phyloP scores from a whole-genome alignment of 306 rosid species.

The Citrullus amarus region DNA sequence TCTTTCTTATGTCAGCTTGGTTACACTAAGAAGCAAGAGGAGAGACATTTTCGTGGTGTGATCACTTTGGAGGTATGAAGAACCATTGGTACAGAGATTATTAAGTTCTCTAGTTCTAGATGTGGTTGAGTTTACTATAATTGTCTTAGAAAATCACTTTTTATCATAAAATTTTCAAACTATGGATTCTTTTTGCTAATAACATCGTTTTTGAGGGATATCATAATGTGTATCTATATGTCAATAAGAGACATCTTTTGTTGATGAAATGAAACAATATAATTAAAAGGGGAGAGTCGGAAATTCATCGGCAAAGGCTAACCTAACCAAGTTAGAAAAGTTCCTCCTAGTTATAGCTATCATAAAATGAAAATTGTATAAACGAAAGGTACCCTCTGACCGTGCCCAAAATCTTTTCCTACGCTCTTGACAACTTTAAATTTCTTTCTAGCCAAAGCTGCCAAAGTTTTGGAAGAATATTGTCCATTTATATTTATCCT shows the following conservation, averaged over 20 bases:
- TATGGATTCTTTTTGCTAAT: background rate
- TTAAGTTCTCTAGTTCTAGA: background rate
- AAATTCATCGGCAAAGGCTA: background rate
- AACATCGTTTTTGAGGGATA: background rate
- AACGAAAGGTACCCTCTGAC: background rate
- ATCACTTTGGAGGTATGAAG: slow-evolving; percentile 77
- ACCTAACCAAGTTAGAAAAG: background rate
- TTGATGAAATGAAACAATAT: background rate
- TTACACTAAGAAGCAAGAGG: slow-evolving; percentile 92
- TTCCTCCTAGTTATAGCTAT: background rate
- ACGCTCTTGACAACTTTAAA: background rate
- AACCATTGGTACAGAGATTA: background rate
- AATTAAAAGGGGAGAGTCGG: background rate
- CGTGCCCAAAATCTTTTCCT: background rate
- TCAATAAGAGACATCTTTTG: background rate
- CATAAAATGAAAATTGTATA: background rate
- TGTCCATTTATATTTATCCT: background rate
- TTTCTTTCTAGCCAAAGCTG: background rate
- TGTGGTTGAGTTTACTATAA: background rate
- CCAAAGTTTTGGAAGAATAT: background rate
- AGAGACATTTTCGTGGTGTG: slow-evolving; percentile 88
- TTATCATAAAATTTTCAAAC: background rate
- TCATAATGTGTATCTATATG: background rate
- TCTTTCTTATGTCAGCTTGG: slow-evolving; percentile 62
- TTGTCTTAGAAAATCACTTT: background rate